A percentile compares a stretch with the other conserved stretches of the same genome.
These are phyloP conservation scores for Sporothrix phasma DNA, from an alignment of 2,329 filamentous ascomycete species.

Conservation along the genomic window DNA sequence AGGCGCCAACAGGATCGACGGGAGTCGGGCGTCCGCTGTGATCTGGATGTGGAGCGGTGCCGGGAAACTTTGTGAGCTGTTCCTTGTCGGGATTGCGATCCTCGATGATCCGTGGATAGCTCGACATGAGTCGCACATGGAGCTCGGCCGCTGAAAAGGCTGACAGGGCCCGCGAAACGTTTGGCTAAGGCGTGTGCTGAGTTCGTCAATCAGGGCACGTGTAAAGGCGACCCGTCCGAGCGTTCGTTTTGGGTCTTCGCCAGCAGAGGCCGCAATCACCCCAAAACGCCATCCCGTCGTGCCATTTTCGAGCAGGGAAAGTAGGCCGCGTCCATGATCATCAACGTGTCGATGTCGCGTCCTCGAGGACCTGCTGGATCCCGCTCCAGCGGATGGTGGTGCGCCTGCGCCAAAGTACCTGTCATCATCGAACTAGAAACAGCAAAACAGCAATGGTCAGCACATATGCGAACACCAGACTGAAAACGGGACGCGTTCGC, in stretches of 20 bases:
- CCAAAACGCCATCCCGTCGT: slow-evolving; percentile 46
- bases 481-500: no score
- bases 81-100: slow-evolving; percentile 40
- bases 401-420: slow-evolving; percentile 31
- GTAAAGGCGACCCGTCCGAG: slow-evolving; percentile 46
- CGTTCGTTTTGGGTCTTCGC: slow-evolving; percentile 39
- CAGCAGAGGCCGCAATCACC: slow-evolving; percentile 44
- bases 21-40: slow-evolving; percentile 42
- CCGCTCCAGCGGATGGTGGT: slow-evolving; percentile 45
- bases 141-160: slow-evolving; percentile 37
- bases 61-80: slow-evolving; percentile 38
- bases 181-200: slow-evolving; percentile 38
- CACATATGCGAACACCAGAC: no score
- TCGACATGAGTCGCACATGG: slow-evolving; percentile 36
- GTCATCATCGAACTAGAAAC: slow-evolving; percentile 36
- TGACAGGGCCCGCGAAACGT: slow-evolving; percentile 35
- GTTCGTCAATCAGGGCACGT: slow-evolving; percentile 37
- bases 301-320: slow-evolving; percentile 44
- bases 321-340: slow-evolving; percentile 50
- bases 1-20: slow-evolving; percentile 47
- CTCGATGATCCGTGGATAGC: slow-evolving; percentile 42
- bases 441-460: background rate
- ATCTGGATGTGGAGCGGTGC: slow-evolving; percentile 47
- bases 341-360: slow-evolving; percentile 43
- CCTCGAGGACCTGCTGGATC: slow-evolving; percentile 47